Evolutionary conservation across 2,329 filamentous ascomycete species (phyloP).

Genomic region (Alternaria dauci): DNA sequence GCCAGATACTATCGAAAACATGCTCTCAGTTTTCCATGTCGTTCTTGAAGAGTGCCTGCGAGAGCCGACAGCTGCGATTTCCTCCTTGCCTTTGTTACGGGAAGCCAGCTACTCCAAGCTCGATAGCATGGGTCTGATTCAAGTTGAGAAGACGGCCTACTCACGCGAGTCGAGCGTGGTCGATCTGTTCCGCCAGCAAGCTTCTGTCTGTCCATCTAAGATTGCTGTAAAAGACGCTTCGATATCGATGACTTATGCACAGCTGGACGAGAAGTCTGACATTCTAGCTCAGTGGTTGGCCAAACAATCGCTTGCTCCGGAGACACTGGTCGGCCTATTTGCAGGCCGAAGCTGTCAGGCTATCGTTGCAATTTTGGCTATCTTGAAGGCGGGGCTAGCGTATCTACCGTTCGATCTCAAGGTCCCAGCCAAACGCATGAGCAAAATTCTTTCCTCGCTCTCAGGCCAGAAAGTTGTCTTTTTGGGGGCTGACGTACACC

Average conservation of each 20-base stretch:
- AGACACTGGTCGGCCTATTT: conserved; percentile 26
- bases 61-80: background rate
- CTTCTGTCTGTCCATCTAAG: background rate
- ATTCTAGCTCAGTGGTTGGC: conserved; percentile 10
- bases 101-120: too few relatives aligned
- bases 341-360: conserved; percentile 25
- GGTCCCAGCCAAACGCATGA: background rate
- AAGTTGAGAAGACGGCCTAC: too few relatives aligned
- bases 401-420: conserved; percentile 45
- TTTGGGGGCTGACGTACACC: too few relatives aligned
- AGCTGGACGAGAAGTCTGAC: conserved; percentile 15
- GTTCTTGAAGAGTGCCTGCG: conserved; percentile 6
- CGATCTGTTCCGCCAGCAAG: conserved; percentile 13
- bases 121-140: too few relatives aligned
- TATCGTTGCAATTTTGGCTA: conserved; percentile 51
- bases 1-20: conserved; percentile 8
- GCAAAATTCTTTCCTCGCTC: too few relatives aligned
- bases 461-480: too few relatives aligned
- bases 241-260: conserved; percentile 14
- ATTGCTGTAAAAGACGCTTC: conserved; percentile 20
- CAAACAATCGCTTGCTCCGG: background rate
- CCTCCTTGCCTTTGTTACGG: too few relatives aligned
- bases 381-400: conserved; percentile 53
- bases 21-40: conserved; percentile 10
- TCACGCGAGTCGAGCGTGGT: conserved; percentile 7